Evolutionary conservation across 768 basidiomycete genomes (phyloP).

Genomic region (Podaxis carcinomalis): DNA sequence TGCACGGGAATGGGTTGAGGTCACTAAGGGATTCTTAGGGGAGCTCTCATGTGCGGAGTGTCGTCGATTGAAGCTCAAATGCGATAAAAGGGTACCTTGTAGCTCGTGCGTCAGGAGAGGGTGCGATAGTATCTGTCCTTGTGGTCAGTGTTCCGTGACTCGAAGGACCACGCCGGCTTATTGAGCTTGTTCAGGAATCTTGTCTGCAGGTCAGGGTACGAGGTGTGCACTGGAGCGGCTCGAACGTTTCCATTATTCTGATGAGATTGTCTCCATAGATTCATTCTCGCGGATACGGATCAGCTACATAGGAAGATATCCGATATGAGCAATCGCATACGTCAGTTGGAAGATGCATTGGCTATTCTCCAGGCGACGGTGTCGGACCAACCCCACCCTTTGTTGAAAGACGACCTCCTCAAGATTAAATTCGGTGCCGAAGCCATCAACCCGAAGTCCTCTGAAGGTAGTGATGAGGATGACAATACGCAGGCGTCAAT

Average conservation of each 20-base stretch:
- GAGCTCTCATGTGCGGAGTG: slow-evolving; percentile 55
- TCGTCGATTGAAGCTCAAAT: slow-evolving; percentile 44
- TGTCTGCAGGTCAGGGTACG: slow-evolving; percentile 50
- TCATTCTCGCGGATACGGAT: slow-evolving; percentile 63
- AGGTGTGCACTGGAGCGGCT: slow-evolving; percentile 23
- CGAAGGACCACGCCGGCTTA: background rate
- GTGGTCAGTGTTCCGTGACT: slow-evolving; percentile 29
- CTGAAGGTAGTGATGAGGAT: slow-evolving; percentile 27
- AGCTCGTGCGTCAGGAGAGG: slow-evolving; percentile 50
- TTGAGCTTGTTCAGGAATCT: slow-evolving; percentile 28
- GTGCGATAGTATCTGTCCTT: slow-evolving; percentile 63
- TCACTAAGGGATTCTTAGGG: slow-evolving; percentile 23
- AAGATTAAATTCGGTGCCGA: slow-evolving; percentile 57
- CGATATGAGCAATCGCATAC: slow-evolving; percentile 64
- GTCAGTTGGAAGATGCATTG: slow-evolving; percentile 65
- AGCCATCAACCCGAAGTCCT: slow-evolving; percentile 28
- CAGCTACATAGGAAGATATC: slow-evolving; percentile 63
- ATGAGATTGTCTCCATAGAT: slow-evolving; percentile 29
- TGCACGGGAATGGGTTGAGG: slow-evolving; percentile 1
- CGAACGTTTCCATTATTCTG: background rate
- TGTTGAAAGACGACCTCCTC: slow-evolving; percentile 50
- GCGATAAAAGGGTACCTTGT: slow-evolving; percentile 50
- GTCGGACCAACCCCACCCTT: slow-evolving; percentile 55
- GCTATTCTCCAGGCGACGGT: slow-evolving; percentile 56
- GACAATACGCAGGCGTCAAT: slow-evolving; percentile 31